phyloP scores from a whole-genome alignment of 2,329 filamentous ascomycete species.

The Davidsoniella eucalypti region DNA sequence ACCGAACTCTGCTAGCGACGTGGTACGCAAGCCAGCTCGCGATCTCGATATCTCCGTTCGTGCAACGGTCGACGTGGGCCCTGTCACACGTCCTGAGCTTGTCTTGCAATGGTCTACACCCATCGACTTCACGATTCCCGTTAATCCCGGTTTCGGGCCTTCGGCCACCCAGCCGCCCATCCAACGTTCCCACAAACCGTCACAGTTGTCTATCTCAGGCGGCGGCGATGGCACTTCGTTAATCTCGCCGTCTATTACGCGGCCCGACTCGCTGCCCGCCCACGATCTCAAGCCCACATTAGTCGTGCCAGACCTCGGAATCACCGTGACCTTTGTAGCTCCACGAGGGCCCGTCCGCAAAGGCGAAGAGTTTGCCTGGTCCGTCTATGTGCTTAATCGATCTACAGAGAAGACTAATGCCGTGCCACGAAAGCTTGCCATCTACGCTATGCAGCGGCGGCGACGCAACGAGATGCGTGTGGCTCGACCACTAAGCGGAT shows the following conservation, averaged over 20 bases:
- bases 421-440: slow-evolving; percentile 46
- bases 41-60: slow-evolving; percentile 44
- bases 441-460: slow-evolving; percentile 50
- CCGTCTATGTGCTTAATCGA: slow-evolving; percentile 61
- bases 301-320: slow-evolving; percentile 42
- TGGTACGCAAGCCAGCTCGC: slow-evolving; percentile 29
- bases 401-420: slow-evolving; percentile 29
- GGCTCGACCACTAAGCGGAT: slow-evolving; percentile 35
- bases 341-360: slow-evolving; percentile 39
- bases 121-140: slow-evolving; percentile 51
- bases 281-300: slow-evolving; percentile 30
- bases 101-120: slow-evolving; percentile 51
- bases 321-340: slow-evolving; percentile 59
- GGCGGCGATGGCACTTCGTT: slow-evolving; percentile 35
- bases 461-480: slow-evolving; percentile 40
- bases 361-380: slow-evolving; percentile 55
- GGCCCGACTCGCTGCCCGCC: slow-evolving; percentile 42
- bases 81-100: slow-evolving; percentile 42
- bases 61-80: slow-evolving; percentile 40
- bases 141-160: slow-evolving; percentile 45
- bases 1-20: slow-evolving; percentile 24
- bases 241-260: slow-evolving; percentile 37
- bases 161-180: slow-evolving; percentile 38
- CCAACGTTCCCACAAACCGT: slow-evolving; percentile 43
- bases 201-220: slow-evolving; percentile 44